Percentiles rank a stretch among this genome's conserved stretches.
Evolutionary conservation across 371 early-diverging fungal species (phyloP).

Genomic region (Nematocida sp.): DNA sequence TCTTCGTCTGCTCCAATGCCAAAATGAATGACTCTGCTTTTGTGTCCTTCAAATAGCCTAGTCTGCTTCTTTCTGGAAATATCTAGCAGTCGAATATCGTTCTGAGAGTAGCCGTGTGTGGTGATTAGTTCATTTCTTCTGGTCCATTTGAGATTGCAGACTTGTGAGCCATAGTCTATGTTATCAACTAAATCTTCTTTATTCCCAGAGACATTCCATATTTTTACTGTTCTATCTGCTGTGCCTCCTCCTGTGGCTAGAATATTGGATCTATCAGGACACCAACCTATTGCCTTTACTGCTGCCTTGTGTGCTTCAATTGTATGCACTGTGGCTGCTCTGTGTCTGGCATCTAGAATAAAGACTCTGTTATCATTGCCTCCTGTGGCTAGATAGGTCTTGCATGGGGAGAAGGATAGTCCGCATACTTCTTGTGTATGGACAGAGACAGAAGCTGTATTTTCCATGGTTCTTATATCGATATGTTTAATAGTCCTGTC

Average conservation of each 20-base stretch:
- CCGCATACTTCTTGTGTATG: constrained; percentile 65
- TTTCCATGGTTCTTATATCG: constrained; percentile 54
- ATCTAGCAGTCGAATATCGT: constrained; percentile 61
- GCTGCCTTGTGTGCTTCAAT: constrained; percentile 64
- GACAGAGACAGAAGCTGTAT: constrained; percentile 13
- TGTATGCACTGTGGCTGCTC: constrained; percentile 15
- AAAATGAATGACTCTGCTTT: constrained; percentile 65
- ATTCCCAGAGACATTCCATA: constrained; percentile 54
- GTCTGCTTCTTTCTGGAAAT: constrained; percentile 26
- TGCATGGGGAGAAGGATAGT: constrained; percentile 46
- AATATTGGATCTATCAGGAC: constrained; percentile 42
- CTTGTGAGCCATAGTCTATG: constrained; percentile 60
- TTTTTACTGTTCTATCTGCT: constrained; percentile 64
- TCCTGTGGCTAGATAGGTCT: constrained; percentile 59
- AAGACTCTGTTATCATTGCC: constrained; percentile 65
- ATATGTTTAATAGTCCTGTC: constrained; percentile 61
- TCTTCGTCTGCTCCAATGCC: constrained; percentile 59
- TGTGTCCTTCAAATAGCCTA: constrained; percentile 57
- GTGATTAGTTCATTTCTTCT: constrained; percentile 59
- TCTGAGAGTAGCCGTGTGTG: constrained; percentile 65
- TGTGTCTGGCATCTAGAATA: constrained; percentile 57
- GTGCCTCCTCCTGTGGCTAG: constrained; percentile 64
- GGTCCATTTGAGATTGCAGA: constrained; percentile 63
- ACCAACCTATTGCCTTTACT: constrained; percentile 63
- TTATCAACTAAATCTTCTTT: constrained; percentile 35